Percentiles rank a stretch among this genome's conserved stretches.
phyloP scores from a whole-genome alignment of 257 asterid genomes.

The Linderniella brevidens region DNA sequence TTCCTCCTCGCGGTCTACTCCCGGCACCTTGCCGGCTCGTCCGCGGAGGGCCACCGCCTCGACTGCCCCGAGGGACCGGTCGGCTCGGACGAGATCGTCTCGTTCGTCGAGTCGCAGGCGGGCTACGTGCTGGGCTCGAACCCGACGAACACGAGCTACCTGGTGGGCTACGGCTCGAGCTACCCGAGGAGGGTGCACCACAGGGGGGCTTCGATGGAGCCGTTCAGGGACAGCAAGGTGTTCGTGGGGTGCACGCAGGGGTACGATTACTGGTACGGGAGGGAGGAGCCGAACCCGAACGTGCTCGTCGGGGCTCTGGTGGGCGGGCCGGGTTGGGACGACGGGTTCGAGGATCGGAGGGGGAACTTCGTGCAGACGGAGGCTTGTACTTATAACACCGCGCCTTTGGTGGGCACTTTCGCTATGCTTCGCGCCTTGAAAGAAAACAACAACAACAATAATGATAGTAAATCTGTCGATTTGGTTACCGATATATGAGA shows the following conservation, averaged over 20 bases:
- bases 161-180: slow-evolving; percentile 52
- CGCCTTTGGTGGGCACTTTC: slow-evolving; percentile 65
- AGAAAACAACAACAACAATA: not conserved
- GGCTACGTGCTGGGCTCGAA: slow-evolving; percentile 67
- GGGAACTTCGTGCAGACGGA: slow-evolving; percentile 73
- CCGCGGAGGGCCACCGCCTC: slow-evolving; percentile 17
- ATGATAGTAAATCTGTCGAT: too few relatives aligned
- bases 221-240: slow-evolving; percentile 30
- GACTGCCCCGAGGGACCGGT: slow-evolving; percentile 21
- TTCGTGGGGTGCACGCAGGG: slow-evolving; percentile 83
- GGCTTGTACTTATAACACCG: slow-evolving; percentile 79
- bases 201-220: slow-evolving; percentile 54
- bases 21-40: slow-evolving; percentile 35
- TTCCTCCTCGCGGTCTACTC: slow-evolving; percentile 42
- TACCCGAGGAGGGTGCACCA: slow-evolving; percentile 73
- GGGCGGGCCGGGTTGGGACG: slow-evolving; percentile 62
- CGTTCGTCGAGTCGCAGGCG: slow-evolving; percentile 46
- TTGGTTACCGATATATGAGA: too few relatives aligned
- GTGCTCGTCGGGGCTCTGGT: slow-evolving; percentile 55
- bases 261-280: slow-evolving; percentile 52
- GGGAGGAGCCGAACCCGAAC: slow-evolving; percentile 41
- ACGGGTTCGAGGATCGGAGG: slow-evolving; percentile 39
- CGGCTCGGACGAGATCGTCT: slow-evolving; percentile 28
- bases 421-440: slow-evolving; percentile 28
- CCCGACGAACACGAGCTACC: slow-evolving; percentile 55